Base-by-base conservation (phyloP, 2,329 filamentous ascomycete genomes). In the Calycina herbarum region DNA sequence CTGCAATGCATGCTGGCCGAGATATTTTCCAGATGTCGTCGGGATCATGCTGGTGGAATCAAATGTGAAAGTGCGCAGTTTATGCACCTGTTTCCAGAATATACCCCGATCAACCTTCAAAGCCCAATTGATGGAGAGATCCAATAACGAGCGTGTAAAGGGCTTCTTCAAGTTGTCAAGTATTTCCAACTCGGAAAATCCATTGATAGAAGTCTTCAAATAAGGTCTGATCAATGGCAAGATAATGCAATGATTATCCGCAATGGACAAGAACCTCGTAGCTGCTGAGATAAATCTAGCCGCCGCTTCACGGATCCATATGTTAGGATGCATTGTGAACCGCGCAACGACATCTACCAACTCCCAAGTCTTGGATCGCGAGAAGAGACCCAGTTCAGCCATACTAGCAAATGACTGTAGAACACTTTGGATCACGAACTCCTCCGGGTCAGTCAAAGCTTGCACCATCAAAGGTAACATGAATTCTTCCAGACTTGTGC, bases 401-500 rank as follows among this genome's bases (percentile, higher is more conserved):
- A 99, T 92, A 66, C 92, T 90, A 1, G 93, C 92, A 59, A 99
- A 82, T 0, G 94, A 95, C 70, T 95, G 88, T 35, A 99, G 82
- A 1, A 94, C 94, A 64, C 91, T 92, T 74, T 97, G 93, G 13
- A 99, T 89, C 1, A 99, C 95, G 75, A 92, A 94, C 72, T 97
- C 94, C 77, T 99, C 95, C 0, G 92, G 87, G 70, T 99, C 95
- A 0, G 93, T 93, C 72, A 99, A 82, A 7, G 95, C 94, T 77
- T 97, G 95, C 2, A 97, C 86, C 93, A 99, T 97, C 15, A 99
- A 82, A 0, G 96, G 95, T 31, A 99, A 80, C 69, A 98, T 96
- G 72, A 97, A 99, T 71, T 96, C 93, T 77, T 99, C 95, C 38
- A 99, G 80, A 71, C 90, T 96, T 40, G 89, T 91, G 66, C 91